Evolutionary conservation across 2,329 filamentous ascomycete species (phyloP).

Genomic region (Dactylellina leptospora): DNA sequence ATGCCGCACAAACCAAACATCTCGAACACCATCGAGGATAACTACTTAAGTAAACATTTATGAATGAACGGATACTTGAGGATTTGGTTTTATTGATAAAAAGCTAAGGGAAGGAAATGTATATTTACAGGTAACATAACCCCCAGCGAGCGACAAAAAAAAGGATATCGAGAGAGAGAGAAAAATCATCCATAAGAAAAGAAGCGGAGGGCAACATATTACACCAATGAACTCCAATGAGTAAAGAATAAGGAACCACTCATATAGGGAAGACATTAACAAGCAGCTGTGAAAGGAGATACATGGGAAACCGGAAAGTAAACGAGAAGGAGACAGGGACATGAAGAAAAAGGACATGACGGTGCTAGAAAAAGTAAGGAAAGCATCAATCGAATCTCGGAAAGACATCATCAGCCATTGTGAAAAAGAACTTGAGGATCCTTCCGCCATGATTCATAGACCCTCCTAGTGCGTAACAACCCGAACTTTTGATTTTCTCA

Average conservation of each 20-base stretch:
- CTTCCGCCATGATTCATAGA: constrained; percentile 16
- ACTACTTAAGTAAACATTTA: neutral
- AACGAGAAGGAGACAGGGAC: neutral
- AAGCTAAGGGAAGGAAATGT: neutral
- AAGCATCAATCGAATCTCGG: neutral
- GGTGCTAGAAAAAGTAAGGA: neutral
- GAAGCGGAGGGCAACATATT: constrained; percentile 30
- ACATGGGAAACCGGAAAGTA: neutral
- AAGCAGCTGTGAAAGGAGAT: constrained; percentile 7
- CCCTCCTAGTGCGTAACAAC: constrained; percentile 14
- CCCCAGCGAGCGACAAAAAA: neutral
- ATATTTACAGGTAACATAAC: constrained; percentile 30
- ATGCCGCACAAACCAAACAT: neutral
- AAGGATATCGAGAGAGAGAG: constrained; percentile 31
- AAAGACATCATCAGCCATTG: constrained; percentile 1
- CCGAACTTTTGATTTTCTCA: constrained; percentile 25
- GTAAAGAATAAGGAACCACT: constrained; percentile 30
- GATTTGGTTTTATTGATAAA: neutral
- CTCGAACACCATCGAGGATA: neutral
- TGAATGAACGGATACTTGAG: neutral
- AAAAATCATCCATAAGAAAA: constrained; percentile 25
- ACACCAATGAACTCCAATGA: constrained; percentile 53
- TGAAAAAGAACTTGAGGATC: constrained; percentile 36
- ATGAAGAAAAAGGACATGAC: neutral
- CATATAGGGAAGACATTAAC: constrained; percentile 31